Base-by-base conservation (phyloP, 2,329 filamentous ascomycete genomes). In the Akanthomyces lecanii region DNA sequence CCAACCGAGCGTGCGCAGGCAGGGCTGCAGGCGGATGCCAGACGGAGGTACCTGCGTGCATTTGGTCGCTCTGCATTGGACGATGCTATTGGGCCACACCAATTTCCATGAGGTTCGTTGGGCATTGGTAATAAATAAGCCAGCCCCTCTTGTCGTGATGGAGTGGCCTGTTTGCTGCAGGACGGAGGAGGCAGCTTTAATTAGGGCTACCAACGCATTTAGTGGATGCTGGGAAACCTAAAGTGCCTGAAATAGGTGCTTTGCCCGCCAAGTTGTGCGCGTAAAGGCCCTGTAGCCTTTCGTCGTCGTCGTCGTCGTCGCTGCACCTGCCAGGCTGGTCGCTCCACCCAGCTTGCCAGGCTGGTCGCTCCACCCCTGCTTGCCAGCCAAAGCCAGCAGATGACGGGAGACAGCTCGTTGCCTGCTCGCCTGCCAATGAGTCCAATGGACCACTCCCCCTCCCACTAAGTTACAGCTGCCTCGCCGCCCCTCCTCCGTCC, bases 81-180 rank as follows among this genome's bases (percentile, higher is more conserved):
- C 7, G 23, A 10, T 7, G 45, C 47, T 52, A 42, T 44, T 44
- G 38, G 18, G 48, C 25, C 30, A 51, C 36, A 23, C 36, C 33
- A 25, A 1, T 42, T 53, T 33, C 28, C 25, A 45, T 33, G 45
- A 25, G 42, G n/a, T 52, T 60, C 25, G 18, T 59, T 59, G 21
- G 56, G 16, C 36, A 21, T 28, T 42, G 36, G 11, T 30, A 10
- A 44, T 38, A 6, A 44, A 28, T 30, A 30, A 5, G 18, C n/a
- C 3, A 38, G 30, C 47, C 30, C 21, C 28, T 48, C n/a, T 8
- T 48, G n/a, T 40, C 11, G 38, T 28, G 44, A 40, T 36, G 44
- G 21, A n/a, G 8, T 48, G 55, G 44, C 44, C 44, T 48, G 30
- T 58, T 58, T 40, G 44, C 44, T 50, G 55, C 21, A 50, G 55